Base-by-base conservation (phyloP, 192 early-diverging fungal species). In the Fimicolochytrium jonesii region DNA sequence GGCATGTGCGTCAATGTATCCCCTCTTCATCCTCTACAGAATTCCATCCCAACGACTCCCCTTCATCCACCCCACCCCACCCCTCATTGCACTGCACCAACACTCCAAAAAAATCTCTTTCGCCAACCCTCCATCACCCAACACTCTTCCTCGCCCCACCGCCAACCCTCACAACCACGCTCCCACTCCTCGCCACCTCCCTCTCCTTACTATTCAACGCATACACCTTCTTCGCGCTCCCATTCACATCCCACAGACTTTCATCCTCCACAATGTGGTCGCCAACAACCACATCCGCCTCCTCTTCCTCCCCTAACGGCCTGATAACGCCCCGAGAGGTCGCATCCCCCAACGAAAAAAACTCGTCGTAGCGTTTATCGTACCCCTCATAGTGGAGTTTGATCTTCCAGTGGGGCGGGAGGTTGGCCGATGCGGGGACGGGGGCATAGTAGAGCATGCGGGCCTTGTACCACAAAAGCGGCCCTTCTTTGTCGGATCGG, bases 351-450 rank as follows among this genome's bases (percentile, higher is more conserved):
- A 64, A 43, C 31, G 32, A 20, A 44, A 64, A 33, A 6, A 23
- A 32, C 53, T 54, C 62, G 31, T 64, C 62, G 28, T 22, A 43
- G 9, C 29, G 17, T 31, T 64, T 64, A 37, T 36, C 32, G 18
- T 56, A 66, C 17, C 56, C 51, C 28, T 50, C 41, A 33, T 58
- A 67, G 35, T 67, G 57, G 35, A 67, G 25, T 33, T 60, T 67
- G 34, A 67, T 18, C 25, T 31, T 17, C 66, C 66, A 67, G 6
- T n/a, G 49, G 20, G 34, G 33, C 3, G 36, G 47, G 1, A 31
- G 39, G 20, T n/a, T 45, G 23, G 20, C 15, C 37, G 37, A 39
- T n/a, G n/a, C n/a, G n/a, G n/a, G n/a, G n/a, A n/a, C n/a, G 7
- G 66, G 56, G 18, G 66, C n/a, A 48, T 67, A 67, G 36, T 44